Conservation (phyloP, 139 green algal species). For the Coelastrella sp. region DNA sequence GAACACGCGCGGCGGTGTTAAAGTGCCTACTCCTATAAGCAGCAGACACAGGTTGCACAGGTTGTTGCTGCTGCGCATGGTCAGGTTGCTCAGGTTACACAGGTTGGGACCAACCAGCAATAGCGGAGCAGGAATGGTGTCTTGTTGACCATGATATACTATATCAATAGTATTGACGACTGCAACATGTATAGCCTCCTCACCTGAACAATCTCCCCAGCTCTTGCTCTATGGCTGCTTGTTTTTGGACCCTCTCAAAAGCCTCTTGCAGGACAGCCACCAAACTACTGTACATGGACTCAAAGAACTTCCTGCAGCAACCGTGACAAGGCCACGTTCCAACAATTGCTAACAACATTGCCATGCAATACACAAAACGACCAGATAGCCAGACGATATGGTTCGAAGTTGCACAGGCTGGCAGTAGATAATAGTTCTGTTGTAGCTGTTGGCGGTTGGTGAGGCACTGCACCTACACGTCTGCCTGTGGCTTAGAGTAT, state of each 20-base stretch:
- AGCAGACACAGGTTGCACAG: background rate
- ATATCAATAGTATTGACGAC: too few species aligned
- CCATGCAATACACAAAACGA: background rate
- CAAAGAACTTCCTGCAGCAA: slow-evolving; percentile 57
- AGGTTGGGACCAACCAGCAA: too few species aligned
- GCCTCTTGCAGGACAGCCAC: slow-evolving; percentile 42
- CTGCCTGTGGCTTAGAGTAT: slow-evolving; percentile 51
- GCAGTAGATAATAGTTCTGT: too few species aligned
- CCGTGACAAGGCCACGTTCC: background rate
- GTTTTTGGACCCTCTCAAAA: slow-evolving; percentile 45
- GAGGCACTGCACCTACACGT: slow-evolving; percentile 43
- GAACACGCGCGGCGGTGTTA: slow-evolving; percentile 52
- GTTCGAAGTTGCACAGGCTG: background rate
- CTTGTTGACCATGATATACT: too few species aligned
- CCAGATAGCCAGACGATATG: background rate
- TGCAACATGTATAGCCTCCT: background rate
- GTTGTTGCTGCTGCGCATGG: too few species aligned
- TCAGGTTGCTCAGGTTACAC: too few species aligned
- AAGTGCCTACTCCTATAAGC: slow-evolving; percentile 50
- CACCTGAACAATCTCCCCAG: slow-evolving; percentile 49
- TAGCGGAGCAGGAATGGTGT: background rate
- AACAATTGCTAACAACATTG: background rate
- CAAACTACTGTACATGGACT: slow-evolving; percentile 56
- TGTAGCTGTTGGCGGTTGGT: background rate
- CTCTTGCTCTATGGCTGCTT: slow-evolving; percentile 43